Evolutionary conservation across 2,329 filamentous ascomycete species (phyloP).

Genomic region (Atkinsonella texensis): DNA sequence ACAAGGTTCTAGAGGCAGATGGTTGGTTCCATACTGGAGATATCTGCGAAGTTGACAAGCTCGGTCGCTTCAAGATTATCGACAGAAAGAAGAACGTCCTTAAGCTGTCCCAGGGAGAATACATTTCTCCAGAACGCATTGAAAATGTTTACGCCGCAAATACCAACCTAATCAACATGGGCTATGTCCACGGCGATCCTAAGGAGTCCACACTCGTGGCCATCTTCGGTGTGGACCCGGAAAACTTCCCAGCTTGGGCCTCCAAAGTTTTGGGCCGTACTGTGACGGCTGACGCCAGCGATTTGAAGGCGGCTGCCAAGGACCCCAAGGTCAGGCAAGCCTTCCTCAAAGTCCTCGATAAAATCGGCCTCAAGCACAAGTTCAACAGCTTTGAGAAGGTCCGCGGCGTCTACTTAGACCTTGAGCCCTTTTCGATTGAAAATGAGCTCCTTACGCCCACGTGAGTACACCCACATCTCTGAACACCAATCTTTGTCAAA

Average conservation of each 20-base stretch:
- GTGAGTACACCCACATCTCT: conserved; percentile 40
- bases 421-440: conserved; percentile 88
- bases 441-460: conserved; percentile 84
- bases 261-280: conserved; percentile 60
- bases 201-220: conserved; percentile 71
- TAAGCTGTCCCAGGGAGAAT: conserved; percentile 95
- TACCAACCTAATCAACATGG: conserved; percentile 63
- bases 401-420: conserved; percentile 56
- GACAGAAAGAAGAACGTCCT: conserved; percentile 99
- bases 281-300: conserved; percentile 53
- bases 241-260: conserved; percentile 70
- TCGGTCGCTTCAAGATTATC: conserved; percentile 84
- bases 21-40: conserved; percentile 98
- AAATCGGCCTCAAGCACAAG: conserved; percentile 68
- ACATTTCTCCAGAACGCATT: conserved; percentile 92
- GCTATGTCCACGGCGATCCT: conserved; percentile 84
- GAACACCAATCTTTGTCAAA: too few species aligned
- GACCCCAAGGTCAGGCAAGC: conserved; percentile 63
- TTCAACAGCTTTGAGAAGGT: conserved; percentile 89
- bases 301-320: conserved; percentile 52
- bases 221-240: conserved; percentile 80
- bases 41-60: conserved; percentile 71
- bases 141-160: conserved; percentile 89
- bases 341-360: conserved; percentile 67
- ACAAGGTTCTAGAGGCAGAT: conserved; percentile 68